phyloP scores from a whole-genome alignment of 2,329 filamentous ascomycete genomes.

The Aspergillus ochraceus region DNA sequence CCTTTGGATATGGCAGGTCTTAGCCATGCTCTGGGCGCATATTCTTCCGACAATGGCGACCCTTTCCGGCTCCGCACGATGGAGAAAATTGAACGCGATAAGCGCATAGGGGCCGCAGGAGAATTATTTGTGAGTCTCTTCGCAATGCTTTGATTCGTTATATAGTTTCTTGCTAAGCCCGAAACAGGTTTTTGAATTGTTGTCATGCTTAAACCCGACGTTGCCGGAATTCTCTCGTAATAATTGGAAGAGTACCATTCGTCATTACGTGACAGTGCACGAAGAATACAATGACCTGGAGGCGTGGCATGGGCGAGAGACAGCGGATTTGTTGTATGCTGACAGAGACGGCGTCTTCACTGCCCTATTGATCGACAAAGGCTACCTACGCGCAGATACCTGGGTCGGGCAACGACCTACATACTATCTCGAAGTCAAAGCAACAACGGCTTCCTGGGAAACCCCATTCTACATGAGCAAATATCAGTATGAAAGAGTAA shows the following conservation, averaged over 20 bases:
- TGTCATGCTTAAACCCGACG: constrained; percentile 2
- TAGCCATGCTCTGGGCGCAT: not conserved
- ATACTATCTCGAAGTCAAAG: constrained; percentile 56
- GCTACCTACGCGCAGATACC: constrained; percentile 5
- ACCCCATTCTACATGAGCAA: constrained; percentile 52
- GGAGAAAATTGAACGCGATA: constrained; percentile 8
- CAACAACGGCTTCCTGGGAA: constrained; percentile 40
- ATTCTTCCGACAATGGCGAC: not conserved
- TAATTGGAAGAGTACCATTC: constrained; percentile 55
- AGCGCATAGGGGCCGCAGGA: constrained; percentile 8
- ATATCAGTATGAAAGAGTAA: constrained; percentile 45
- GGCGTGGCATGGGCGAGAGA: constrained; percentile 46
- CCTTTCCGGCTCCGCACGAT: constrained; percentile 2
- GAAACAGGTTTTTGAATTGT: constrained; percentile 11
- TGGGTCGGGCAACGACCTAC: constrained; percentile 30
- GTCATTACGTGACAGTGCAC: constrained; percentile 41
- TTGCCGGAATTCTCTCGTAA: constrained; percentile 32
- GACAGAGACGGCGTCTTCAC: constrained; percentile 9
- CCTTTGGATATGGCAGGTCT: constrained; percentile 3
- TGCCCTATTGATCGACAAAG: constrained; percentile 8
- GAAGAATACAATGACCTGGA: constrained; percentile 43
- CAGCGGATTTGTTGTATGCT: constrained; percentile 50
- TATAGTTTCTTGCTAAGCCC: not conserved
- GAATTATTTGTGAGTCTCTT: constrained; percentile 11
- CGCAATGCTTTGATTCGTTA: not conserved